Evolutionary conservation across 1,284 basidiomycete species (phyloP), one percentile per base, ranked within the genome.

Genomic region (Austropuccinia psidii): DNA sequence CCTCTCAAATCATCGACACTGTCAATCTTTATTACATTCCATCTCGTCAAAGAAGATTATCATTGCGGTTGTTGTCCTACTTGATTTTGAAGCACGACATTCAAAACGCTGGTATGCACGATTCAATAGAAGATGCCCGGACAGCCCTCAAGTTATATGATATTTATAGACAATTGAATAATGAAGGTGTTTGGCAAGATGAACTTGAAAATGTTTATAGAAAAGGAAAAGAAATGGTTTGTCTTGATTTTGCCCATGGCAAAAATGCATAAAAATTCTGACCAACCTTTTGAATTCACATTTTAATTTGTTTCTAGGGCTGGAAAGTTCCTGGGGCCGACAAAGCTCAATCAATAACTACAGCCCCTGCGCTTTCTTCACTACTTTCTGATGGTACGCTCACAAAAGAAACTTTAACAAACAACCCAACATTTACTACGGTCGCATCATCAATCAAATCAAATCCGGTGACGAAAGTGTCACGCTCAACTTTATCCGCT

Each of bases 1-100:
- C 92, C 0, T 87, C 90, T 4, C 94, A 96, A 81, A 93, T 99
- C 58, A 90, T 96, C 75, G 95, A 98, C 80, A 98, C 96, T 0
- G 95, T 98, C 73, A 91, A 95, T 80, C 84, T 98, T 27, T 98
- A 93, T 81, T 95, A 91, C 79, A 83, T 93, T 29, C 86, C 87
- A 67, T 83, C 86, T 37, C 88, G 92, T 35, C 89, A 92, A 76
- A 87, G 95, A 27, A 88, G 93, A 75, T 84, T 98, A 21, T 95
- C 93, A 0, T 83, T 98, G n/a, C 87, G 91, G 4, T 98, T 98
- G 83, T 84, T 99, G 19, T 88, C 91, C 0, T 98, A 93, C 92
- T 93, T 90, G 80, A 84, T 98, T 39, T 84, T 98, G 19, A 86
- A 90, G 75, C 87, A 92, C 79, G 88, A 90, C 78, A 98, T 98